These are phyloP conservation scores for Amesomyces nigricolor DNA, from an alignment of 2,329 filamentous ascomycete species.

Conservation along the genomic window DNA sequence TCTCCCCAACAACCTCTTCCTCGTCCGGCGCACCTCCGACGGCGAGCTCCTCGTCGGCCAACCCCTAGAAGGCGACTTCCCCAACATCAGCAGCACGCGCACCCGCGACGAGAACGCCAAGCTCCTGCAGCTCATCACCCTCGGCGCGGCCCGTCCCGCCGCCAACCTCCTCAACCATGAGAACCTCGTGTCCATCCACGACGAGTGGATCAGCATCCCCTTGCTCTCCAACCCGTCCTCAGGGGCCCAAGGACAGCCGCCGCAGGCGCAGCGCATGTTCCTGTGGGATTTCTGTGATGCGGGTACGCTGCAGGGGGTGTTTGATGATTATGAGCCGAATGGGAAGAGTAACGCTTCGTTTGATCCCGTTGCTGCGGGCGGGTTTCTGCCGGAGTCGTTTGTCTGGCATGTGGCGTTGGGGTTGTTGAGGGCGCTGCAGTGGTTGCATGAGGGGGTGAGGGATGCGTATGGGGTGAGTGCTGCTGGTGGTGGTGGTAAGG, in stretches of 20 bases:
- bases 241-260: too few species aligned
- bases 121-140: slow-evolving; percentile 26
- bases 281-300: slow-evolving; percentile 51
- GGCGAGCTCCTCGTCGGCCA: slow-evolving; percentile 33
- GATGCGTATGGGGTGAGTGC: slow-evolving; percentile 15
- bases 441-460: slow-evolving; percentile 45
- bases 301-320: slow-evolving; percentile 41
- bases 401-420: slow-evolving; percentile 51
- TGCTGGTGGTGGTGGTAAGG: neutral
- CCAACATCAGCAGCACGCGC: slow-evolving; percentile 19
- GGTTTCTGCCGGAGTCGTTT: slow-evolving; percentile 46
- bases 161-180: slow-evolving; percentile 43
- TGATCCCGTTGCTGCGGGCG: neutral
- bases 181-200: slow-evolving; percentile 42
- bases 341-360: neutral
- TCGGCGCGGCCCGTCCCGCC: slow-evolving; percentile 30
- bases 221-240: neutral
- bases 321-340: slow-evolving; percentile 16
- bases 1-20: slow-evolving; percentile 29
- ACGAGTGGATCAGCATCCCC: slow-evolving; percentile 28
- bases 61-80: slow-evolving; percentile 19
- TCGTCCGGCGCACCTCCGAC: slow-evolving; percentile 31
- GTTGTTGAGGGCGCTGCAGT: slow-evolving; percentile 44
- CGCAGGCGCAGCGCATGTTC: slow-evolving; percentile 26
- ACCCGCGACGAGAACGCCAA: slow-evolving; percentile 13